Evolutionary conservation across 768 basidiomycete genomes (phyloP).

Genomic region (Phallus indusiatus): DNA sequence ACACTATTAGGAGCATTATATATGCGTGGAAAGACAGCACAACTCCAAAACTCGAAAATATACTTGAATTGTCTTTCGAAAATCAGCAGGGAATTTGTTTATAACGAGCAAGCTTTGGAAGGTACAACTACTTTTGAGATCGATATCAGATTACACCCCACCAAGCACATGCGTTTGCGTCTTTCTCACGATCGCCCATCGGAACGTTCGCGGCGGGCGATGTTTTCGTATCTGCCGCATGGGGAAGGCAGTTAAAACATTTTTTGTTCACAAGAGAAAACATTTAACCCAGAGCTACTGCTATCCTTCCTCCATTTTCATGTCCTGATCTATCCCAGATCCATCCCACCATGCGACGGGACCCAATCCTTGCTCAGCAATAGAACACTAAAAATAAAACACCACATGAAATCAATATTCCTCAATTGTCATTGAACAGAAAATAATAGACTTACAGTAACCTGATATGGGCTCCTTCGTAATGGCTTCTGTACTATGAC

Average conservation of each 20-base stretch:
- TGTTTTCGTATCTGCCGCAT: background rate
- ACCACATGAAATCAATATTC: background rate
- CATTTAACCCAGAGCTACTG: background rate
- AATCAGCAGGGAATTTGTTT: background rate
- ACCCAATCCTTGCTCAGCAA: constrained; percentile 75
- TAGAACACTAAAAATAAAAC: constrained; percentile 49
- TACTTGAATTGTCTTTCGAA: too few relatives aligned
- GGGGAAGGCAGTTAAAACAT: background rate
- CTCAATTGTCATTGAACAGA: background rate
- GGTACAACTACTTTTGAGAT: background rate
- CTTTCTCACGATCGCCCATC: background rate
- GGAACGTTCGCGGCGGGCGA: background rate
- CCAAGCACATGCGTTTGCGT: background rate
- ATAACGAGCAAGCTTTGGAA: background rate
- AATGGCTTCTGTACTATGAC: constrained; percentile 44
- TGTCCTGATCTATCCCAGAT: constrained; percentile 28
- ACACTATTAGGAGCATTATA: background rate
- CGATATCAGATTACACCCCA: too few relatives aligned
- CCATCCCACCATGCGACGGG: constrained; percentile 68
- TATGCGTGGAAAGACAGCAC: background rate
- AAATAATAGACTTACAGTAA: constrained; percentile 42
- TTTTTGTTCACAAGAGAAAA: background rate
- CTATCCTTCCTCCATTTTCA: constrained; percentile 31
- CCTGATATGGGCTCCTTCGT: constrained; percentile 53
- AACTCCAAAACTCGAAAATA: too few relatives aligned